These are phyloP conservation scores for Fagopyrum esculentum DNA, from an alignment of 148 eudicot species.

Conservation along the genomic window DNA sequence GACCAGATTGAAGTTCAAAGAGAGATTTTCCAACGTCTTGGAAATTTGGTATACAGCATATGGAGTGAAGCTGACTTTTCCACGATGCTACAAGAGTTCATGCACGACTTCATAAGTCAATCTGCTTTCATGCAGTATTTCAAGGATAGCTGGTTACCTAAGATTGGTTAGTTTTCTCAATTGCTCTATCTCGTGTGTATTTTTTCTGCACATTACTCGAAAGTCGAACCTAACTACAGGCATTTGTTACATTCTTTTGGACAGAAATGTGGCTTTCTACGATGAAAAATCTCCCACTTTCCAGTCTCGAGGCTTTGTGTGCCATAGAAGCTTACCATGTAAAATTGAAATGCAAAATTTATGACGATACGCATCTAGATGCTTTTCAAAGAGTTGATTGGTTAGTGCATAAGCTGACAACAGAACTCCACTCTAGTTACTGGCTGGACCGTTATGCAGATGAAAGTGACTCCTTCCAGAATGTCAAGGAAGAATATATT, in stretches of 20 bases:
- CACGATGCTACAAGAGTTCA: constrained; percentile 43
- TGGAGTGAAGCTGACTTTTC: constrained; percentile 55
- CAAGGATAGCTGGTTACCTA: constrained; percentile 81
- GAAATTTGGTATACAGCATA: constrained; percentile 54
- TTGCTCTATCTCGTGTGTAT: background rate
- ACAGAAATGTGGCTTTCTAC: constrained; percentile 87
- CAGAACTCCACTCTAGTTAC: constrained; percentile 84
- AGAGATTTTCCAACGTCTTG: constrained; percentile 70
- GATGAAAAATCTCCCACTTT: constrained; percentile 68
- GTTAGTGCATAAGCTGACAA: constrained; percentile 81
- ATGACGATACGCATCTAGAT: constrained; percentile 73
- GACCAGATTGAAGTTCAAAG: constrained; percentile 48
- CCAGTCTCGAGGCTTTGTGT: constrained; percentile 89
- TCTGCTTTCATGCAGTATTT: constrained; percentile 73
- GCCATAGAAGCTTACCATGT: constrained; percentile 96
- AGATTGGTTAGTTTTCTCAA: constrained; percentile 48
- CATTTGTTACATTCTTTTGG: constrained; percentile 15
- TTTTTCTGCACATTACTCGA: constrained; percentile 1
- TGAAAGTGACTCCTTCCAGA: constrained; percentile 74
- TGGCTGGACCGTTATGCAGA: constrained; percentile 92
- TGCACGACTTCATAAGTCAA: constrained; percentile 68
- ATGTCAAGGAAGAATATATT: constrained; percentile 77
- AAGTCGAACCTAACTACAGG: background rate
- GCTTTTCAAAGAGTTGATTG: constrained; percentile 90
- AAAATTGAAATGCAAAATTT: constrained; percentile 76